Conservation (phyloP, 257 asterid genomes). For the Przewalskia tangutica region DNA sequence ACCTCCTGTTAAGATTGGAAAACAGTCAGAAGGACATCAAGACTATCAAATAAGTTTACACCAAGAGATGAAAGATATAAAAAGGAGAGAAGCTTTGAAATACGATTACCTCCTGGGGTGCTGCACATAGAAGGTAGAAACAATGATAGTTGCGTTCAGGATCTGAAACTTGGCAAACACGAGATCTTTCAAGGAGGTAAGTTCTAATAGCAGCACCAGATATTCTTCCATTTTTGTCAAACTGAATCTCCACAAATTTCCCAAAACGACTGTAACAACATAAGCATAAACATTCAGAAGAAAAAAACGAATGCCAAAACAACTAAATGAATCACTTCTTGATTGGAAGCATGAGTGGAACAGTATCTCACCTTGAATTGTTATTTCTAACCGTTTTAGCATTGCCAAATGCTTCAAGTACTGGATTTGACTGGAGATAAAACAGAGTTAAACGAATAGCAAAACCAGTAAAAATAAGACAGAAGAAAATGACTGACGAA, state of each 20-base stretch:
- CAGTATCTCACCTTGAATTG: slow-evolving; percentile 12
- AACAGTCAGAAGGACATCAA: slow-evolving; percentile 12
- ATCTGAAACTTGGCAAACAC: slow-evolving; percentile 96
- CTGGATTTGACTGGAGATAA: slow-evolving; percentile 21
- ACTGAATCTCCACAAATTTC: slow-evolving; percentile 94
- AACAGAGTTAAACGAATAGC: neutral
- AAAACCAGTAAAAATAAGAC: neutral
- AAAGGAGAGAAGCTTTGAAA: neutral
- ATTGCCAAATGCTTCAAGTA: slow-evolving; percentile 20
- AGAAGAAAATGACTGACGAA: neutral
- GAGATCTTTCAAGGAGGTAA: slow-evolving; percentile 96
- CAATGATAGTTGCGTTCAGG: slow-evolving; percentile 97
- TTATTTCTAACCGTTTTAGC: slow-evolving; percentile 20
- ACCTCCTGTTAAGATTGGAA: slow-evolving; percentile 48
- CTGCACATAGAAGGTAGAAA: slow-evolving; percentile 96
- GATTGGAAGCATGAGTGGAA: neutral
- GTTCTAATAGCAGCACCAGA: slow-evolving; percentile 99
- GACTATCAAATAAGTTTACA: slow-evolving; percentile 1
- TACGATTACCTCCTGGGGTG: slow-evolving; percentile 75
- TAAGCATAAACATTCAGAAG: neutral
- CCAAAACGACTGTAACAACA: slow-evolving; percentile 83
- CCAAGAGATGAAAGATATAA: slow-evolving; percentile 3
- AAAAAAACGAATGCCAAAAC: neutral
- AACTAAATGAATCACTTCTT: neutral
- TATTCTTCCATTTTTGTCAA: slow-evolving; percentile 83